Conservation (phyloP, 495 filamentous ascomycete species). For the Wilcoxina mikolae region DNA sequence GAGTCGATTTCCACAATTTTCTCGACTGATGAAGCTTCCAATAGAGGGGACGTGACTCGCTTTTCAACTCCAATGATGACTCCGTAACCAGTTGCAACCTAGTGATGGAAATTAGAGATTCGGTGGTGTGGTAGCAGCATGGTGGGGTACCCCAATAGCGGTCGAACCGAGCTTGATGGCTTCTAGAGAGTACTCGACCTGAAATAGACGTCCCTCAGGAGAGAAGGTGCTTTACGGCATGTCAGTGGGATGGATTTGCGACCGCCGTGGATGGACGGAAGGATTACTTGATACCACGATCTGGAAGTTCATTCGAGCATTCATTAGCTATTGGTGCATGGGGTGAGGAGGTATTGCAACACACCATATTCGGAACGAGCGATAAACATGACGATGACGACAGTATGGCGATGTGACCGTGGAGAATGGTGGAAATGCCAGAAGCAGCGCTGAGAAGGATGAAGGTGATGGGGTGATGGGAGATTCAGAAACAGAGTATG, state of each 20-base stretch:
- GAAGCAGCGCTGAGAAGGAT: not conserved
- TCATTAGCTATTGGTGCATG: not conserved
- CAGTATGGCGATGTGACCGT: conserved; percentile 10
- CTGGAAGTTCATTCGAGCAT: conserved; percentile 36
- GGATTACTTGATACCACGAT: conserved; percentile 93
- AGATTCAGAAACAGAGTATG: too few relatives aligned
- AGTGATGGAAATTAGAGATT: conserved; percentile 7
- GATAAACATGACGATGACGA: conserved; percentile 76
- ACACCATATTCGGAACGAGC: conserved; percentile 99
- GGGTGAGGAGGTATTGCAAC: conserved; percentile 20
- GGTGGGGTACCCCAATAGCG: conserved; percentile 62
- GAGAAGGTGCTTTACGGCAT: conserved; percentile 74
- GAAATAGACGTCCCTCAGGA: conserved; percentile 97
- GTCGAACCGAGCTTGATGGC: conserved; percentile 98
- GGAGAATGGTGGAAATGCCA: conserved; percentile 13
- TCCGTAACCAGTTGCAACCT: conserved; percentile 82
- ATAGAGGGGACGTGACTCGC: conserved; percentile 90
- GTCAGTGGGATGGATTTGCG: conserved; percentile 9
- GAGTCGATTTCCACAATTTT: conserved; percentile 99
- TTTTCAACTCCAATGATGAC: conserved; percentile 97
- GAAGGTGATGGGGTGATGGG: not conserved
- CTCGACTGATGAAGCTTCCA: conserved; percentile 93
- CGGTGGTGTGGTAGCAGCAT: not conserved
- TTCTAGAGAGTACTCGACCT: conserved; percentile 99
- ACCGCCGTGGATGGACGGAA: conserved; percentile 11